Percentiles rank a stretch among this genome's conserved stretches.
Conservation (phyloP, 2,329 filamentous ascomycete species). For the Aquanectria penicillioides region DNA sequence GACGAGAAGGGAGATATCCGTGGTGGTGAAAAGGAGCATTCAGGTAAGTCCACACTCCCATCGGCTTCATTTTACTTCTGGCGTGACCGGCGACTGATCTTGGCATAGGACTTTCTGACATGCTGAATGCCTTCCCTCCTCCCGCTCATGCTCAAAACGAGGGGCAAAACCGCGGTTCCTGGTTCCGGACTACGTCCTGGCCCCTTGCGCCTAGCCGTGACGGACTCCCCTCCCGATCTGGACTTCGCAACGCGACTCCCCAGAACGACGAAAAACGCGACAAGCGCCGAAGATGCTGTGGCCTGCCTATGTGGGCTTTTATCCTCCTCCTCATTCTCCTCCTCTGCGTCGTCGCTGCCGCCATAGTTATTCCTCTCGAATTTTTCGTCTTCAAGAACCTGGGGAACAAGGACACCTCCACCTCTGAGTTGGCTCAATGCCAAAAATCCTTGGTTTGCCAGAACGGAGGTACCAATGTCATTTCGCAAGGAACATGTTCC, state of each 20-base stretch:
- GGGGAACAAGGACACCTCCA: slow-evolving; percentile 47
- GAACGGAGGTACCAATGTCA: slow-evolving; percentile 83
- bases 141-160: slow-evolving; percentile 59
- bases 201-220: slow-evolving; percentile 52
- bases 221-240: slow-evolving; percentile 34
- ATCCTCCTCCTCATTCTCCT: slow-evolving; percentile 72
- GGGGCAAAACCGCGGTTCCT: slow-evolving; percentile 58
- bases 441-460: slow-evolving; percentile 71
- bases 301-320: slow-evolving; percentile 83
- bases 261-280: slow-evolving; percentile 44
- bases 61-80: slow-evolving; percentile 32
- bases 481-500: slow-evolving; percentile 75
- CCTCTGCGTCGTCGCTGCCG: slow-evolving; percentile 79
- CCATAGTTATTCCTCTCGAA: slow-evolving; percentile 80
- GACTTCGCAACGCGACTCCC: slow-evolving; percentile 29
- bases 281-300: slow-evolving; percentile 76
- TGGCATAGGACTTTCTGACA: slow-evolving; percentile 68
- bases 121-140: slow-evolving; percentile 73
- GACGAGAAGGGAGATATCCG: slow-evolving; percentile 53
- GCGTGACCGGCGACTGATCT: slow-evolving; percentile 56
- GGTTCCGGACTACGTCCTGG: slow-evolving; percentile 59
- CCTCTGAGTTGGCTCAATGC: slow-evolving; percentile 62
- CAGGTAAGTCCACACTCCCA: slow-evolving; percentile 43
- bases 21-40: slow-evolving; percentile 52
- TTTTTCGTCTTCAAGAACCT: slow-evolving; percentile 69